A percentile compares a stretch with the other conserved stretches of the same genome.
Evolutionary conservation across 371 early-diverging fungal species (phyloP).

Genomic region (Apophysomyces variabilis): DNA sequence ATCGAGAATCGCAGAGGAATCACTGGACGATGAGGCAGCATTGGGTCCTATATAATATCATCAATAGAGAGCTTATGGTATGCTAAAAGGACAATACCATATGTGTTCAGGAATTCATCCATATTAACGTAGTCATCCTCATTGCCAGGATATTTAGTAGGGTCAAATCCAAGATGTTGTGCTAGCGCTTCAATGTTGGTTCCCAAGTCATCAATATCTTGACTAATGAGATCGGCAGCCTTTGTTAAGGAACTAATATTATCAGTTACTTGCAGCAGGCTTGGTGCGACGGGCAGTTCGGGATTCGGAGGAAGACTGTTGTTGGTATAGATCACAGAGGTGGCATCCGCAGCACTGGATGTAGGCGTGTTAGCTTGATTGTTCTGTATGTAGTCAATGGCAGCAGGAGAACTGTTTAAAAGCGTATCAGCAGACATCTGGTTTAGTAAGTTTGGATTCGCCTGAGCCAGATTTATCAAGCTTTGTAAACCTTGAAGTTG

Average conservation of each 20-base stretch:
- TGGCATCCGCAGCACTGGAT: background rate
- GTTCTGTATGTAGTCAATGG: background rate
- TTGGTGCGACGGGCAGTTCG: background rate
- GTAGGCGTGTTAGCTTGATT: background rate
- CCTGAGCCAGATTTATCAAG: conserved; percentile 36
- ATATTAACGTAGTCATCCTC: conserved; percentile 32
- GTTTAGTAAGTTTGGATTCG: conserved; percentile 29
- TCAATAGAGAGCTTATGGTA: background rate
- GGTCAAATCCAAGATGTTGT: conserved; percentile 48
- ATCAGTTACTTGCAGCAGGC: conserved; percentile 24
- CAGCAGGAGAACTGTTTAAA: background rate
- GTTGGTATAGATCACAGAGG: conserved; percentile 3
- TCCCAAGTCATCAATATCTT: conserved; percentile 45
- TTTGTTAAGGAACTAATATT: conserved; percentile 26
- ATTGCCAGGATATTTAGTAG: conserved; percentile 18
- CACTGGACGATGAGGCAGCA: background rate
- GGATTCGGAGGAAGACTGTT: background rate
- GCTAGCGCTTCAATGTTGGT: conserved; percentile 40
- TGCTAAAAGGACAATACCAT: conserved; percentile 27
- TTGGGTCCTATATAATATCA: background rate
- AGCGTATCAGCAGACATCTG: conserved; percentile 28
- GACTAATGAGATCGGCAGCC: conserved; percentile 38
- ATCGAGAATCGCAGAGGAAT: background rate
- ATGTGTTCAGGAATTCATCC: conserved; percentile 42
- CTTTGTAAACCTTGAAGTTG: conserved; percentile 24